phyloP scores from a whole-genome alignment of 805 yeast genomes.

The Blastobotrys mokoenaii region DNA sequence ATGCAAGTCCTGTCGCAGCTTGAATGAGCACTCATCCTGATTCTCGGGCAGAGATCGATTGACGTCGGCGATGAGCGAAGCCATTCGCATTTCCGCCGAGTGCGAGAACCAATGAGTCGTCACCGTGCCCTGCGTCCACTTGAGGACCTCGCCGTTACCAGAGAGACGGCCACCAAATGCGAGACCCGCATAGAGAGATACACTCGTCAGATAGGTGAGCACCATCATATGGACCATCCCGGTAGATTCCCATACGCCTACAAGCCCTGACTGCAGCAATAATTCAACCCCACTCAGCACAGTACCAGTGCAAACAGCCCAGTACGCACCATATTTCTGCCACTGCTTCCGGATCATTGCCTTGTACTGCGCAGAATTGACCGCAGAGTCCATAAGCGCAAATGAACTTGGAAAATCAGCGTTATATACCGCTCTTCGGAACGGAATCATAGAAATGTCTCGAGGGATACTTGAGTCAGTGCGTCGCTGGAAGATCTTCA shows the following conservation, averaged over 20 bases:
- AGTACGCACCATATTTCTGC: slow-evolving; percentile 28
- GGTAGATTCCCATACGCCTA: slow-evolving; percentile 31
- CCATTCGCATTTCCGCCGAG: slow-evolving; percentile 61
- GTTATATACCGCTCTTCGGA: slow-evolving; percentile 48
- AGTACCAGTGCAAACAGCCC: slow-evolving; percentile 30
- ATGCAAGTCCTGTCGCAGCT: slow-evolving; percentile 26
- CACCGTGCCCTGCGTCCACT: slow-evolving; percentile 59
- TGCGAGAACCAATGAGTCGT: slow-evolving; percentile 56
- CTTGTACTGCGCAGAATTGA: slow-evolving; percentile 47
- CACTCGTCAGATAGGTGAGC: slow-evolving; percentile 40
- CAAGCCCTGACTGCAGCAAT: slow-evolving; percentile 33
- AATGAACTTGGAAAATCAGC: slow-evolving; percentile 52
- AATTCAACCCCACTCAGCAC: slow-evolving; percentile 40
- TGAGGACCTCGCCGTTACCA: slow-evolving; percentile 46
- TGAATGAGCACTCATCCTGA: slow-evolving; percentile 31
- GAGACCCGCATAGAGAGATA: slow-evolving; percentile 40
- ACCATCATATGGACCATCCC: slow-evolving; percentile 37
- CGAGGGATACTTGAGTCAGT: slow-evolving; percentile 10
- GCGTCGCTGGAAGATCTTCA: slow-evolving; percentile 16
- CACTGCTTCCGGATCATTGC: slow-evolving; percentile 28
- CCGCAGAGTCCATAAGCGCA: slow-evolving; percentile 49
- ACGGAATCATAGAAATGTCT: slow-evolving; percentile 47
- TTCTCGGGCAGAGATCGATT: slow-evolving; percentile 42
- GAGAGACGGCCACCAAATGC: slow-evolving; percentile 42
- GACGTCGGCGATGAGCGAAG: slow-evolving; percentile 54